Base-by-base conservation (phyloP, 169 alveolate genomes). In the Plasmodium knowlesi region DNA sequence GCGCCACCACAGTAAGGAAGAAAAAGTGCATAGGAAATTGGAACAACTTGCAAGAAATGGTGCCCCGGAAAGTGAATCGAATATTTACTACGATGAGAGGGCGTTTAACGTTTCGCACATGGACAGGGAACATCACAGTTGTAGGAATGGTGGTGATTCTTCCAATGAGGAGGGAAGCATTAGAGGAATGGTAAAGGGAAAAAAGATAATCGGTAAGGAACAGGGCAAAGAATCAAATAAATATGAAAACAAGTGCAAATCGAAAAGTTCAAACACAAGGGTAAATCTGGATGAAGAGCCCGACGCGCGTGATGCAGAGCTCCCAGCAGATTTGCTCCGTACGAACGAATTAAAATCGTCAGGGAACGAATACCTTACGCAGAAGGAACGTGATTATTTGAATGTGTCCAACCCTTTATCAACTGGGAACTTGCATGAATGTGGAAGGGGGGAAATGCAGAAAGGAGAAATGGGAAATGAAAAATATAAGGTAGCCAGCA, bases 341-440 rank as follows among this genome's bases (percentile, higher is more conserved):
- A 84, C 25, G 16, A 32, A 83, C 19, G 57, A 84, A 25, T 10
- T 53, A 71, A 9, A 22, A 84, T 46, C 61, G 34, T 84, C 57
- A 22, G n/a, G 16, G 25, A 25, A 41, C 2, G 84, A 84, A 84
- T n/a, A 72, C 16, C 37, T 84, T 32, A 71, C 16, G n/a, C 37
- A 88, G 53, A 43, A 79, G 39, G 88, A 39, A 78, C 79, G 43
- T 78, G 57, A 84, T 37, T 61, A 67, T 73, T 84, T 84, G 34
- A 61, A 61, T n/a, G 28, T 12, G 30, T 53, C 83, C 39, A 28
- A 19, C 78, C 46, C 76, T 4, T 84, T 84, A 34, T 84, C 82
- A 43, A 84, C 32, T 71, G 92, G 50, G 46, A 32, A 39, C 72
- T 57, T 83, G 39, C 71, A 73, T 25, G 81, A 73, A 46, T 50